Evolutionary conservation across 2,329 filamentous ascomycete species (phyloP).

Genomic region (Pestalotiopsis sp.): DNA sequence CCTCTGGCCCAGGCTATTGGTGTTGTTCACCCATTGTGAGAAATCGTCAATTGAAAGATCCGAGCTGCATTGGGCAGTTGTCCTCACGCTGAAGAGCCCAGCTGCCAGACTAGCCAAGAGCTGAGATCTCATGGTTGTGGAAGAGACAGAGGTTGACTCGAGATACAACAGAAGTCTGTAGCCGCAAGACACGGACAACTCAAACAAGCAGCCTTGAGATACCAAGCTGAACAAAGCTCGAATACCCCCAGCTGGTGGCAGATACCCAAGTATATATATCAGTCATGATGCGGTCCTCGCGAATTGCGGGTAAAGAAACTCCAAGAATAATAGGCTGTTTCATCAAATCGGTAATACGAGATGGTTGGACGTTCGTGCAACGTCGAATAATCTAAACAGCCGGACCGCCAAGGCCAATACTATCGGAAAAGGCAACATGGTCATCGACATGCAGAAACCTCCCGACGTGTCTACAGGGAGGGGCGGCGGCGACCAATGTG

Average conservation of each 20-base stretch:
- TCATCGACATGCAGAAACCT: neutral
- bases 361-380: neutral
- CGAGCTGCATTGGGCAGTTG: slow-evolving; percentile 7
- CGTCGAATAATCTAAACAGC: neutral
- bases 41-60: slow-evolving; percentile 14
- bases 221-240: neutral
- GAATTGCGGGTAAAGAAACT: neutral
- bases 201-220: neutral
- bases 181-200: neutral
- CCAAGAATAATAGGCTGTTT: slow-evolving; percentile 2
- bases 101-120: slow-evolving; percentile 4
- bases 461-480: neutral
- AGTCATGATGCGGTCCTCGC: neutral
- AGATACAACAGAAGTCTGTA: neutral
- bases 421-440: neutral
- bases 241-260: neutral
- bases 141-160: neutral
- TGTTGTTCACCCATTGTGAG: slow-evolving; percentile 25
- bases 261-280: neutral
- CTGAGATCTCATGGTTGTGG: neutral
- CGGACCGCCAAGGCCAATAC: neutral
- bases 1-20: slow-evolving; percentile 34
- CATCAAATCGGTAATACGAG: slow-evolving; percentile 9
- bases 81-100: neutral
- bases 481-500: neutral